Conservation (phyloP, 768 basidiomycete species). For the Candolleomyces efflorescens region DNA sequence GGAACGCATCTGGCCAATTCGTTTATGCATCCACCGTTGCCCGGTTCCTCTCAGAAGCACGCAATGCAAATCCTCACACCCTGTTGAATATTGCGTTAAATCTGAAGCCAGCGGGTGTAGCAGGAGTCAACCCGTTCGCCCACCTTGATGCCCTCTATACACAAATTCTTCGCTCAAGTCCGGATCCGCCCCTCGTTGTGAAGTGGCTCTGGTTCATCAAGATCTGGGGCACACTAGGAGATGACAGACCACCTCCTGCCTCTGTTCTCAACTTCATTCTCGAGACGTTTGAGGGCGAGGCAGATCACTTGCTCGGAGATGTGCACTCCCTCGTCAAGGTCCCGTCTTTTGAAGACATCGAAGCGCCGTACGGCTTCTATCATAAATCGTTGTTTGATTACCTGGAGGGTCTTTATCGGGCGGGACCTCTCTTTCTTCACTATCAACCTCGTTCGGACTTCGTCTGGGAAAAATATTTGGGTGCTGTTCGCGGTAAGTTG, state of each 20-base stretch:
- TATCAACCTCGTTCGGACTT: too few species aligned
- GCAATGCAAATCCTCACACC: not conserved
- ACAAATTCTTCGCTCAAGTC: not conserved
- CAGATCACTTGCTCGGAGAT: not conserved
- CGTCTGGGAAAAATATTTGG: too few species aligned
- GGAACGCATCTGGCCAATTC: constrained; percentile 21
- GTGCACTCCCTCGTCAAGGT: not conserved
- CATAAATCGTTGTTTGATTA: not conserved
- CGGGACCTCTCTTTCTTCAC: too few species aligned
- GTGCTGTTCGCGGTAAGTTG: too few species aligned
- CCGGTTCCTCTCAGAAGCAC: constrained; percentile 15
- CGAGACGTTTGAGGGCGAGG: not conserved
- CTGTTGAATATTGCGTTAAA: not conserved
- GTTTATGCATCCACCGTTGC: constrained; percentile 25
- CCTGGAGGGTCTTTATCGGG: not conserved
- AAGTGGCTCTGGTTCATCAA: not conserved
- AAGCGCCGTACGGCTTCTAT: not conserved
- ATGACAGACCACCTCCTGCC: not conserved
- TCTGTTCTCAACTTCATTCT: not conserved
- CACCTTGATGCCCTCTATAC: constrained; percentile 4
- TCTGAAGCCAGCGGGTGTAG: not conserved
- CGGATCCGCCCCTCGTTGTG: not conserved
- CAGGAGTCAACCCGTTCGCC: not conserved
- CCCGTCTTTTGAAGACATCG: not conserved
- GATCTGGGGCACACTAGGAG: not conserved